Conservation (phyloP, 192 early-diverging fungal species). For the Phlyctochytrium arcticum region DNA sequence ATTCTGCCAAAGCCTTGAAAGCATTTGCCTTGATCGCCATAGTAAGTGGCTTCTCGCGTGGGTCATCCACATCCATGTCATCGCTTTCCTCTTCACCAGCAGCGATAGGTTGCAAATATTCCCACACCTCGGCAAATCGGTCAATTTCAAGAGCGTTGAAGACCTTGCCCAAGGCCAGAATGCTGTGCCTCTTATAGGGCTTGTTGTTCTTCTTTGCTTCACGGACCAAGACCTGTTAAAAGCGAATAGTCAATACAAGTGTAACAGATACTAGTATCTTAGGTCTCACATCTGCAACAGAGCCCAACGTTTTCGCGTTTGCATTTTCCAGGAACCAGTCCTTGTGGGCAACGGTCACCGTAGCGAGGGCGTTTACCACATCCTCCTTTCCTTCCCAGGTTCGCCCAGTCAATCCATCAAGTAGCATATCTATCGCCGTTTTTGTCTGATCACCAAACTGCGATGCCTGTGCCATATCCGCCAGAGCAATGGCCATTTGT, state of each 20-base stretch:
- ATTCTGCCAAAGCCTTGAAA: constrained; percentile 58
- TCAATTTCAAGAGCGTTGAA: constrained; percentile 57
- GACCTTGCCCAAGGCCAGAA: constrained; percentile 59
- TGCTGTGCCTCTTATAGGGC: constrained; percentile 60
- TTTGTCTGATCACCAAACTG: constrained; percentile 43
- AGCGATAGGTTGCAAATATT: too few relatives aligned
- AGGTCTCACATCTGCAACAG: constrained; percentile 17
- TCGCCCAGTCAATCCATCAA: constrained; percentile 58
- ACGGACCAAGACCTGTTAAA: constrained; percentile 64
- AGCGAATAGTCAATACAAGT: constrained; percentile 19
- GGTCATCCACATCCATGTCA: constrained; percentile 57
- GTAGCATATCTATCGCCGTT: constrained; percentile 54
- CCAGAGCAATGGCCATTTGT: constrained; percentile 64
- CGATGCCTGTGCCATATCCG: constrained; percentile 53
- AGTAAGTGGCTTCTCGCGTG: constrained; percentile 50
- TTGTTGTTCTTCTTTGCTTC: constrained; percentile 75
- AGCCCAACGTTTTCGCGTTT: constrained; percentile 39
- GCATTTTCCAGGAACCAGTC: constrained; percentile 40
- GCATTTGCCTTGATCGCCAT: constrained; percentile 64
- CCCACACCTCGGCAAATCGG: constrained; percentile 53
- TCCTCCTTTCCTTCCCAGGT: constrained; percentile 83
- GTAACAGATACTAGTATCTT: neutral
- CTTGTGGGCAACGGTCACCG: constrained; percentile 50
- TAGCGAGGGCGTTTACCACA: constrained; percentile 60
- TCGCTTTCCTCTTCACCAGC: constrained; percentile 26